A percentile compares a stretch with the other conserved stretches of the same genome.
Evolutionary conservation across 2,329 filamentous ascomycete species (phyloP).

Genomic region (Pyrenochaeta sp.): DNA sequence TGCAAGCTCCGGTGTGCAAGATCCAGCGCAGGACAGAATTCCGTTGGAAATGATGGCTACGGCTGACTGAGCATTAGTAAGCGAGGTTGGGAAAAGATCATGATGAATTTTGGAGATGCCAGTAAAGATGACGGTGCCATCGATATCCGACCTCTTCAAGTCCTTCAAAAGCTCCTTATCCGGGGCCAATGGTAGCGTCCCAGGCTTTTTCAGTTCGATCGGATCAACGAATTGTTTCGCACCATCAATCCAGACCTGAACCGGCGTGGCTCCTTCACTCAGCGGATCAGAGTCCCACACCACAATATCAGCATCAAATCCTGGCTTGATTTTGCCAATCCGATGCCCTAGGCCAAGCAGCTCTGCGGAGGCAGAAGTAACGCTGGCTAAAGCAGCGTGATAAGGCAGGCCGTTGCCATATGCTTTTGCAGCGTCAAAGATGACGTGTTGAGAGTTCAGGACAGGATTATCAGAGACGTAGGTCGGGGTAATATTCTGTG

Average conservation of each 20-base stretch:
- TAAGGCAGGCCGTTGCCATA: conserved; percentile 53
- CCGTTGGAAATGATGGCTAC: conserved; percentile 61
- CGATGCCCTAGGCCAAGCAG: conserved; percentile 51
- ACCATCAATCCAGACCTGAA: conserved; percentile 56
- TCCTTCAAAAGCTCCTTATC: conserved; percentile 51
- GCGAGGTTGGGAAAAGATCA: conserved; percentile 47
- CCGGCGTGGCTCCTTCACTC: conserved; percentile 49
- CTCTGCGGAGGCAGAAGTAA: conserved; percentile 52
- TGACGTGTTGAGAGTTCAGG: conserved; percentile 73
- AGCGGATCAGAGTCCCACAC: conserved; percentile 56
- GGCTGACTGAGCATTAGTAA: conserved; percentile 50
- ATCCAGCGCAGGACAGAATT: conserved; percentile 65
- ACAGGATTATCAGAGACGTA: conserved; percentile 78
- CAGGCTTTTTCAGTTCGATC: conserved; percentile 35
- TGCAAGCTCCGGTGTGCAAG: conserved; percentile 58
- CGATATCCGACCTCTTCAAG: not conserved
- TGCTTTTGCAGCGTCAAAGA: conserved; percentile 64
- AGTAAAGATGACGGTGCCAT: conserved; percentile 63
- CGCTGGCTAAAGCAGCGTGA: conserved; percentile 51
- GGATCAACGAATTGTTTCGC: conserved; percentile 59
- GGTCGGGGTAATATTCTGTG: conserved; percentile 70
- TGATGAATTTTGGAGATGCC: conserved; percentile 61
- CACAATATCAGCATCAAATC: conserved; percentile 55
- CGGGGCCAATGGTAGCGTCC: conserved; percentile 43
- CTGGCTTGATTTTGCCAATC: conserved; percentile 52